These are phyloP conservation scores for Punctularia strigosozonata DNA, from an alignment of 768 basidiomycete genomes.

Conservation along the genomic window DNA sequence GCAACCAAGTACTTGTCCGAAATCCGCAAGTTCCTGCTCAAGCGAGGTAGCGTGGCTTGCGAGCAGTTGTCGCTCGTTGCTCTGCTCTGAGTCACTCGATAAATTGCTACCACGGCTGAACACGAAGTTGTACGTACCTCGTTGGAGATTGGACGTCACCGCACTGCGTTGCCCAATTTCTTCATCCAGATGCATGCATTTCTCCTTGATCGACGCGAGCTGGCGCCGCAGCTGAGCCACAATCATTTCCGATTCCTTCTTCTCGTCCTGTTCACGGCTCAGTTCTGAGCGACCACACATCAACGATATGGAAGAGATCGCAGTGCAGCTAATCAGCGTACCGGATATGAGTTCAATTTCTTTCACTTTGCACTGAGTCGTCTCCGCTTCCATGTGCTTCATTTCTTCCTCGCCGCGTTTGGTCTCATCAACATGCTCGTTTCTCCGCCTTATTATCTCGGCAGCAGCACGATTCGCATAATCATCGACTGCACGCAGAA, in stretches of 20 bases:
- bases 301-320: neutral
- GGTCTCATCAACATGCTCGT: slow-evolving; percentile 47
- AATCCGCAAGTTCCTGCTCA: slow-evolving; percentile 41
- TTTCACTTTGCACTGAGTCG: slow-evolving; percentile 59
- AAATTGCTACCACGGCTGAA: neutral
- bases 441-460: slow-evolving; percentile 56
- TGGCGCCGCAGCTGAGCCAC: slow-evolving; percentile 54
- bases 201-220: slow-evolving; percentile 50
- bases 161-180: slow-evolving; percentile 69
- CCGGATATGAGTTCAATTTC: slow-evolving; percentile 74
- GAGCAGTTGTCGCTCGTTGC: slow-evolving; percentile 41
- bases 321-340: slow-evolving; percentile 23
- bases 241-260: slow-evolving; percentile 54
- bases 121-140: slow-evolving; percentile 33
- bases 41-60: slow-evolving; percentile 38
- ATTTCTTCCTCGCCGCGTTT: slow-evolving; percentile 52
- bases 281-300: slow-evolving; percentile 29
- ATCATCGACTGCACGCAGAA: slow-evolving; percentile 56
- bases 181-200: slow-evolving; percentile 41
- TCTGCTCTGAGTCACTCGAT: neutral
- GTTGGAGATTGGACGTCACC: slow-evolving; percentile 44
- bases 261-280: slow-evolving; percentile 60
- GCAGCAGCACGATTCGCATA: slow-evolving; percentile 66
- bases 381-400: slow-evolving; percentile 55
- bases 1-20: slow-evolving; percentile 48